These are phyloP conservation scores for Pestalotiopsis sp. DNA, from an alignment of 2,329 filamentous ascomycete species.

Conservation along the genomic window DNA sequence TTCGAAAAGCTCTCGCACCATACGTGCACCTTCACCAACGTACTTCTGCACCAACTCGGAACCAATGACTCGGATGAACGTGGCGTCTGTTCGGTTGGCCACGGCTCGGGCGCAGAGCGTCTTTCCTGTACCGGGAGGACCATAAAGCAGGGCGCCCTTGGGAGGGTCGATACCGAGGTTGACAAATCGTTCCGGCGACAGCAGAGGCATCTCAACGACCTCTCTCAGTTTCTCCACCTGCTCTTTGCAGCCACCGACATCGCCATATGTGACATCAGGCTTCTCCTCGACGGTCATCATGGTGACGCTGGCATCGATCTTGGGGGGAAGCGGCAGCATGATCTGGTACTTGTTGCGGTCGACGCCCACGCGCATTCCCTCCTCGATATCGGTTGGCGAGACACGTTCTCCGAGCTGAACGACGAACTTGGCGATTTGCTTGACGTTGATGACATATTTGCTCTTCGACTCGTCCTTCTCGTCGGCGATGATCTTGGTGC, in stretches of 20 bases:
- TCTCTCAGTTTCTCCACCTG: constrained; percentile 99
- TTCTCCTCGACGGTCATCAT: constrained; percentile 99
- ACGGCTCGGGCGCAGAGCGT: constrained; percentile 97
- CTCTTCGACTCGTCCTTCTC: constrained; percentile 96
- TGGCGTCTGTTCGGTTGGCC: constrained; percentile 96
- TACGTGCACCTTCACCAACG: constrained; percentile 94
- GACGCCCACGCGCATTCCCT: constrained; percentile 98
- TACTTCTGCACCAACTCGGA: constrained; percentile 99
- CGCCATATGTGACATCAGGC: constrained; percentile 97
- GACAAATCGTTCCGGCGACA: constrained; percentile 96
- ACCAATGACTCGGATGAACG: constrained; percentile 97
- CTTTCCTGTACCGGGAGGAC: constrained; percentile 97
- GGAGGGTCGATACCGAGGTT: constrained; percentile 98
- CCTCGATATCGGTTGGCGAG: constrained; percentile 97
- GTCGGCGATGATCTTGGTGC: constrained; percentile 98
- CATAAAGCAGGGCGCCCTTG: constrained; percentile 95
- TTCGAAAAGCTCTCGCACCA: constrained; percentile 98
- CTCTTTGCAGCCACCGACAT: constrained; percentile 98
- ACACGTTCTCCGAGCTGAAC: constrained; percentile 97
- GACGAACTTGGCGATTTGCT: constrained; percentile 99
- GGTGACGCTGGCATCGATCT: constrained; percentile 98
- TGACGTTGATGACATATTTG: constrained; percentile 99
- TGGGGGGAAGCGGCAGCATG: constrained; percentile 90
- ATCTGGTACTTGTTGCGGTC: constrained; percentile 99
- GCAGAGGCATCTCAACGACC: constrained; percentile 96